Base-by-base conservation (phyloP, 768 basidiomycete species). In the Phaeotremella fagi region DNA sequence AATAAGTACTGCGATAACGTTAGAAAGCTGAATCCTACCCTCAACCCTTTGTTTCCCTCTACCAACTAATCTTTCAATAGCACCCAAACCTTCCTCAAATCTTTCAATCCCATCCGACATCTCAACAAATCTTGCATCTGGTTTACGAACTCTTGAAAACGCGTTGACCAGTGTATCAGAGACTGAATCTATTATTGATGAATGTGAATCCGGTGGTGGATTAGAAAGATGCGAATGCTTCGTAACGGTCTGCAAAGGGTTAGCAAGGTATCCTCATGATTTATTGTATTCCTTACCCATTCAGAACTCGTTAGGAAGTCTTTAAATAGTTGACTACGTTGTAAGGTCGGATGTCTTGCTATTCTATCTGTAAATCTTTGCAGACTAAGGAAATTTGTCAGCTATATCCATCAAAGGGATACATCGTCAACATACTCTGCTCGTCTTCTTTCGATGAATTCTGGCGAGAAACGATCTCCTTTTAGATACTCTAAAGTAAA, bases 221-320 rank as follows among this genome's bases (percentile, higher is more conserved):
- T 95, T 88, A 4, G 92, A 90, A 48, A 88, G 79, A 66, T 95
- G 90, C 68, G 92, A 88, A 72, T 98, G 92, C 89, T 95, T 98
- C 68, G 87, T 84, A 23, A 98, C 92, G 66, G 89, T 87, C 94
- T 97, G 43, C 6, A 23, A 6, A 4, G 47, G 41, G 15, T 28
- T n/a, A n/a, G 33, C n/a, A 14, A 36, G 20, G 31, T 33, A 33
- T n/a, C n/a, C n/a, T n/a, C n/a, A n/a, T 33, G 31, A 16, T 33
- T 33, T 33, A 41, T 14, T 50, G 49, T 14, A 29, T 16, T 27
- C 60, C 84, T 55, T 72, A 92, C 94, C 95, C 95, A 99, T 92
- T 99, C 95, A 28, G 88, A 87, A 2, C 91, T 94, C 72, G 90
- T 88, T 54, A 98, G 85, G 78, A 99, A 99, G 25, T 90, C 88